A percentile compares a stretch with the other conserved stretches of the same genome.
Evolutionary conservation across 257 asterid species (phyloP).

Genomic region (Solanum sitiens): DNA sequence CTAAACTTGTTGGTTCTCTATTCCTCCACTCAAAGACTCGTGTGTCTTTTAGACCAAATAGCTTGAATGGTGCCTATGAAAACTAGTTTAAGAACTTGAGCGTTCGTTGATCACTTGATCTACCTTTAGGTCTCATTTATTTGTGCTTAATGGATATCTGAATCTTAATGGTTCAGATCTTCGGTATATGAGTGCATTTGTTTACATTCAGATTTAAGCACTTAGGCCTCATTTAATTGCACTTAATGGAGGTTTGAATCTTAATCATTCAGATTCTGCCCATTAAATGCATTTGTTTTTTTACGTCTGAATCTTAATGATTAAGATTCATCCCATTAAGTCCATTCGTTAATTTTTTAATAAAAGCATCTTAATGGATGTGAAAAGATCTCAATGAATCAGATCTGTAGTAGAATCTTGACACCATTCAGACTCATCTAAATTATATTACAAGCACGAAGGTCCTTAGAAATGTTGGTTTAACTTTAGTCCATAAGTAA

Average conservation of each 20-base stretch:
- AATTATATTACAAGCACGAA: neutral
- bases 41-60: neutral
- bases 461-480: neutral
- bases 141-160: neutral
- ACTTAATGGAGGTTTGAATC: neutral
- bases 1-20: neutral
- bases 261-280: neutral
- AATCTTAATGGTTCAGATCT: neutral
- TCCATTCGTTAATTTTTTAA: neutral
- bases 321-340: neutral
- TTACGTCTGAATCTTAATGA: no score
- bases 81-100: neutral
- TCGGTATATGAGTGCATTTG: neutral
- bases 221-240: neutral
- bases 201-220: neutral
- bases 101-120: neutral
- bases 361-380: neutral
- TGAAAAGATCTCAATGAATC: neutral
- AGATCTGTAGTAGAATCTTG: neutral
- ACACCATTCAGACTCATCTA: no score
- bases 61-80: neutral
- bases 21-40: neutral
- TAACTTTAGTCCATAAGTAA: neutral
- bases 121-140: neutral
- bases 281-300: neutral